Evolutionary conservation across 495 filamentous ascomycete species (phyloP).

Genomic region (Tuber calosporum): DNA sequence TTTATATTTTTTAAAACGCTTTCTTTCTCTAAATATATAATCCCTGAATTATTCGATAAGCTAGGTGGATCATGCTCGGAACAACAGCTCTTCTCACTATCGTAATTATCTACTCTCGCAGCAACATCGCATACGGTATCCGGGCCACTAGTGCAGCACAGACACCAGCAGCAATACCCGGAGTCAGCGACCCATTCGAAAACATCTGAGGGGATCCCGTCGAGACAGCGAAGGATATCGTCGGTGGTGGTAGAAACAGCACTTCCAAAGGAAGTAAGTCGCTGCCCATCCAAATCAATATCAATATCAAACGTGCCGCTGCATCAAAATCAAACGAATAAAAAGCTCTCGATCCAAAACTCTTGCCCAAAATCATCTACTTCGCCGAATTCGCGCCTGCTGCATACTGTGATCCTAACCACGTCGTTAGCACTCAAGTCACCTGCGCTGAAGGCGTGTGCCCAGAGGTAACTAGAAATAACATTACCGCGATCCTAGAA

Average conservation of each 20-base stretch:
- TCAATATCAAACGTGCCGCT: background rate
- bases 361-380: background rate
- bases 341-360: background rate
- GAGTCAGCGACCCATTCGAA: constrained; percentile 5
- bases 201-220: constrained; percentile 4
- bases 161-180: background rate
- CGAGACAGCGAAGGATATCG: background rate
- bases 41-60: background rate
- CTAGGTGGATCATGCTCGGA: background rate
- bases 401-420: constrained; percentile 6
- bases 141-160: background rate
- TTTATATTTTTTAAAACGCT: background rate
- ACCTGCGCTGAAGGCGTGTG: background rate
- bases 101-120: constrained; percentile 15
- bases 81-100: constrained; percentile 16
- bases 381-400: constrained; percentile 3
- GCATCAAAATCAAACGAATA: background rate
- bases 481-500: constrained; percentile 3
- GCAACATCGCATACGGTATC: constrained; percentile 7
- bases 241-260: background rate
- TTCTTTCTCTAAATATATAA: background rate
- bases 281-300: background rate
- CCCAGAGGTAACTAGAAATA: constrained; percentile 8
- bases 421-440: constrained; percentile 13
- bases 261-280: background rate